Conservation (phyloP, 306 rosid genomes). For the Geum urbanum region DNA sequence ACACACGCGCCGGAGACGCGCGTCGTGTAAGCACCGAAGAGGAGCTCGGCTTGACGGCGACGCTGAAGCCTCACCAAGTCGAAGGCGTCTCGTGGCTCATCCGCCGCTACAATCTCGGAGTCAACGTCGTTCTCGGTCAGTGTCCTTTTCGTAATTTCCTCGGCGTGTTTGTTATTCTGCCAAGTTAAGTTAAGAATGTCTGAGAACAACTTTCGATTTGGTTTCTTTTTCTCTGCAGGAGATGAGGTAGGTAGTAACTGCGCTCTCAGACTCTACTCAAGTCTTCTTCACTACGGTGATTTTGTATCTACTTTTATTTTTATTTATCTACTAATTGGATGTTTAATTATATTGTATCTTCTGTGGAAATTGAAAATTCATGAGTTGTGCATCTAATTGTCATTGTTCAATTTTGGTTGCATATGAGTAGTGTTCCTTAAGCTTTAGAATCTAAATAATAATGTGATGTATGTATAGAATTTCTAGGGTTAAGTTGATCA, state of each 20-base stretch:
- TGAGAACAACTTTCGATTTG: neutral
- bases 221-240: slow-evolving; percentile 54
- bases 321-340: neutral
- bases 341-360: neutral
- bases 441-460: neutral
- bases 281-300: slow-evolving; percentile 3
- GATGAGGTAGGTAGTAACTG: slow-evolving; percentile 65
- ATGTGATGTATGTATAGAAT: neutral
- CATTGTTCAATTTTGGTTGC: neutral
- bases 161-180: slow-evolving; percentile 16
- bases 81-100: slow-evolving; percentile 90
- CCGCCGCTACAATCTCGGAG: slow-evolving; percentile 72
- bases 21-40: slow-evolving; percentile 15
- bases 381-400: no score
- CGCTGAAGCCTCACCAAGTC: slow-evolving; percentile 75
- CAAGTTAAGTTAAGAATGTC: neutral
- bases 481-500: neutral
- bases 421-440: neutral
- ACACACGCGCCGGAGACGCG: slow-evolving; percentile 31
- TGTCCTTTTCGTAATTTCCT: neutral
- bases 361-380: neutral
- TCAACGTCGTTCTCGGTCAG: slow-evolving; percentile 81
- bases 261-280: slow-evolving; percentile 18
- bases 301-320: neutral
- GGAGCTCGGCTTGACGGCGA: slow-evolving; percentile 63